Evolutionary conservation across 305 asterid genomes (phyloP), one percentile per base, ranked within the genome.

Genomic region (Withania somnifera): DNA sequence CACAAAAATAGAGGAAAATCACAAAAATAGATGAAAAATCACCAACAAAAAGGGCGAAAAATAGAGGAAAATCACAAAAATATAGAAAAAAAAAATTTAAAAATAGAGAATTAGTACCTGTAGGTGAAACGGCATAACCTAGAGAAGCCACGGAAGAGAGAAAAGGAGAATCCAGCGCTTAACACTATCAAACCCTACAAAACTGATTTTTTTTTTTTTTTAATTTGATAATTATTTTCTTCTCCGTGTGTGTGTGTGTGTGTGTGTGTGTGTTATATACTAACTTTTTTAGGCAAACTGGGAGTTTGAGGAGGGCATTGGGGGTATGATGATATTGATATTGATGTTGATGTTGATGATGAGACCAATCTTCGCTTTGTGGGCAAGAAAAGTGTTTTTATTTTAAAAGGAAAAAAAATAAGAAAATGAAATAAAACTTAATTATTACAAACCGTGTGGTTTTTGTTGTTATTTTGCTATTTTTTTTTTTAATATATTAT

Each of bases 91-190:
- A 38, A 38, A 36, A 36, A 36, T 36, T 36, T 6, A 36, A n/a
- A 57, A 57, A 14, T 11, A 10, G 24, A 0, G 11, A 15, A n/a
- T 38, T 42, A n/a, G n/a, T n/a, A 79, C 82, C 82, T 79, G 82
- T n/a, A 5, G 82, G 42, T 26, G 58, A 17, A 57, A 79, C 60
- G 76, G 82, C 76, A 79, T 79, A 42, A 79, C 57, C 82, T 57
- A 79, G 75, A 73, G 82, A 47, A 79, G 75, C 82, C 82, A 75
- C 80, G 61, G 80, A 75, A 50, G 80, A 26, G 17, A 75, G 28
- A 75, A 50, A 75, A 28, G 26, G 56, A 60, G 42, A 79, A 79
- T 79, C 82, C 82, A 79, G 82, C 60, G 82, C 76, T 76, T 76
- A 76, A 75, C 38, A 24, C 11, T 50, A 75, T 5, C 45, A 50